Percentiles rank a stretch among this genome's conserved stretches.
These are phyloP conservation scores for Trichoderma semiorbis DNA, from an alignment of 2,329 filamentous ascomycete genomes.

Conservation along the genomic window DNA sequence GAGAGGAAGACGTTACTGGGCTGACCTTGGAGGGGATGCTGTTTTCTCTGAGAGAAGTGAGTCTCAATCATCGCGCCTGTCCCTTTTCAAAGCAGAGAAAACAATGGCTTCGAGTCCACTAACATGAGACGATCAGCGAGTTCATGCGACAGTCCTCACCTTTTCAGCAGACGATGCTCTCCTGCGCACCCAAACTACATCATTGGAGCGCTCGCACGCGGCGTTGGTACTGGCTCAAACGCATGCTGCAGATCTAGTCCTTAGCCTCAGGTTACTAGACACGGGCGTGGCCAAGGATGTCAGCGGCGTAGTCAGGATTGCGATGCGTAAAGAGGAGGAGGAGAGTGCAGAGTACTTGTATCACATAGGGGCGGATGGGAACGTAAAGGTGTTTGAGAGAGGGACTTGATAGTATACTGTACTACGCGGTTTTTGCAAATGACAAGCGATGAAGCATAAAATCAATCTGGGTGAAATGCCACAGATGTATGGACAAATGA, in stretches of 20 bases:
- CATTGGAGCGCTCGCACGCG: conserved; percentile 67
- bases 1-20: conserved; percentile 38
- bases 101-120: not conserved
- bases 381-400: conserved; percentile 79
- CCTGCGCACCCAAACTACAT: conserved; percentile 56
- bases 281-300: conserved; percentile 89
- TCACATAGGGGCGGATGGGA: conserved; percentile 73
- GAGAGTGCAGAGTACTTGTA: conserved; percentile 72
- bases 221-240: conserved; percentile 67
- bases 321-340: conserved; percentile 50
- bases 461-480: not conserved
- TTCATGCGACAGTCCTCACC: conserved; percentile 64
- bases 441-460: not conserved
- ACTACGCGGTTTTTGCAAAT: not conserved
- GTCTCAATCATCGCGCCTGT: conserved; percentile 25
- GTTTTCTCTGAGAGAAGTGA: conserved; percentile 60
- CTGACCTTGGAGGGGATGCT: conserved; percentile 54
- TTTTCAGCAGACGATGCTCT: conserved; percentile 72
- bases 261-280: conserved; percentile 73
- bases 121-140: conserved; percentile 41
- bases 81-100: not conserved
- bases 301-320: conserved; percentile 79
- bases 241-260: conserved; percentile 69
- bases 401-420: conserved; percentile 43
- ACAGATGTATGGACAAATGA: not conserved